Base-by-base conservation (phyloP, 148 eudicot species). In the Euryodendron excelsum region DNA sequence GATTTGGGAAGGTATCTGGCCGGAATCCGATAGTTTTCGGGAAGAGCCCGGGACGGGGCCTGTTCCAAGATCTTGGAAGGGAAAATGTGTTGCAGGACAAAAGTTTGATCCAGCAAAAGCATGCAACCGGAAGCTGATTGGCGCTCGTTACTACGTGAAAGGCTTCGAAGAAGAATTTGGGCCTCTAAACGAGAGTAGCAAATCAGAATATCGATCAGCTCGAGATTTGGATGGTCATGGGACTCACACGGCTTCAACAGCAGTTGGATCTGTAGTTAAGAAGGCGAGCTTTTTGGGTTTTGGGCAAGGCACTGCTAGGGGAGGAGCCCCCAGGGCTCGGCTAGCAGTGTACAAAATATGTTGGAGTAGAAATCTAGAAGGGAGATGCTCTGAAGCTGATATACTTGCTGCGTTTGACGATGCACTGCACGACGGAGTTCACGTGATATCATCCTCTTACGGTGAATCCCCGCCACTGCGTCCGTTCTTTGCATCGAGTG, bases 181-280 rank as follows among this genome's bases (percentile, higher is more conserved):
- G 0, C 62, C 68, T 15, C 37, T 87, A 21, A 75, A 83, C 41
- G 33, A 61, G 13, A 81, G 59, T 3, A 18, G 25, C 36, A 58
- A 30, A 69, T 69, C 67, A 33, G 90, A 87, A 72, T 85, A 83
- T 61, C 63, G 64, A 52, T 87, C 90, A 8, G 58, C 86, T 27
- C 76, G 88, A 0, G 90, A 85, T 73, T 62, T 6, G 23, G 30
- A 68, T 3, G 88, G 90, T n/a, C 90, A 87, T 21, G 90, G 90
- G 15, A 87, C 90, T 30, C 90, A 85, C 80, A 87, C 90, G 5
- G 86, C 90, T 7, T 87, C 90, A 7, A 87, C 83, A 1, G 85
- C 90, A 11, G 88, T 85, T 0, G 90, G 90, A 25, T 83, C 84
- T 4, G 36, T 81, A 28, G 82, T 82, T 8, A 27, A 68, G 61